Percentiles rank a stretch among this genome's conserved stretches.
phyloP scores from a whole-genome alignment of 2,329 filamentous ascomycete species.

The Claviceps arundinis region DNA sequence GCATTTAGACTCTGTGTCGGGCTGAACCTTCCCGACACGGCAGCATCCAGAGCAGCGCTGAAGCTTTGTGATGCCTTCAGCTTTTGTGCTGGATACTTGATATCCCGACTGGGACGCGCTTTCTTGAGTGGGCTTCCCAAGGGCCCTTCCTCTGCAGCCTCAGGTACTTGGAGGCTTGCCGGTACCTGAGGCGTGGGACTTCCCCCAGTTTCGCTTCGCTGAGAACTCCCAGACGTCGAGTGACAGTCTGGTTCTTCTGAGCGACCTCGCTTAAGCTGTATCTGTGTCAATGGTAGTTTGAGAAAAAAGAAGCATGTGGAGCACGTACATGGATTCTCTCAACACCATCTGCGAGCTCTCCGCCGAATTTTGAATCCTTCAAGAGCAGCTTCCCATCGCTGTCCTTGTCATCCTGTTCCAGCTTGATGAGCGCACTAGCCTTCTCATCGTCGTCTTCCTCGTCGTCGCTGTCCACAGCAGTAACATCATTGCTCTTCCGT shows the following conservation, averaged over 20 bases:
- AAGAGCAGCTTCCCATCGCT: conserved; percentile 42
- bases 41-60: conserved; percentile 21
- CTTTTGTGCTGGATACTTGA: conserved; percentile 13
- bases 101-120: conserved; percentile 46
- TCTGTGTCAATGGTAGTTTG: conserved; percentile 4
- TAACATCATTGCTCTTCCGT: conserved; percentile 53
- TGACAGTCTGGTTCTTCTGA: conserved; percentile 53
- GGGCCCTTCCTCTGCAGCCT: conserved; percentile 23
- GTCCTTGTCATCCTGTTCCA: conserved; percentile 53
- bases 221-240: conserved; percentile 20
- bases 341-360: conserved; percentile 68
- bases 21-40: conserved; percentile 10
- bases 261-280: conserved; percentile 67
- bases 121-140: conserved; percentile 66
- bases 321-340: conserved; percentile 62
- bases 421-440: conserved; percentile 46
- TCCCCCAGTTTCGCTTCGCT: conserved; percentile 30
- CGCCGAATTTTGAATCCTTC: conserved; percentile 59
- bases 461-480: conserved; percentile 60
- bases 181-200: conserved; percentile 18
- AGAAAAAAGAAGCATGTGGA: background rate
- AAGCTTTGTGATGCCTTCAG: conserved; percentile 19
- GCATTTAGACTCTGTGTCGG: conserved; percentile 22
- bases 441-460: conserved; percentile 56
- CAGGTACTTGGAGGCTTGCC: conserved; percentile 5